Evolutionary conservation across 2,329 filamentous ascomycete genomes (phyloP).

Genomic region (Cadophora sp.): DNA sequence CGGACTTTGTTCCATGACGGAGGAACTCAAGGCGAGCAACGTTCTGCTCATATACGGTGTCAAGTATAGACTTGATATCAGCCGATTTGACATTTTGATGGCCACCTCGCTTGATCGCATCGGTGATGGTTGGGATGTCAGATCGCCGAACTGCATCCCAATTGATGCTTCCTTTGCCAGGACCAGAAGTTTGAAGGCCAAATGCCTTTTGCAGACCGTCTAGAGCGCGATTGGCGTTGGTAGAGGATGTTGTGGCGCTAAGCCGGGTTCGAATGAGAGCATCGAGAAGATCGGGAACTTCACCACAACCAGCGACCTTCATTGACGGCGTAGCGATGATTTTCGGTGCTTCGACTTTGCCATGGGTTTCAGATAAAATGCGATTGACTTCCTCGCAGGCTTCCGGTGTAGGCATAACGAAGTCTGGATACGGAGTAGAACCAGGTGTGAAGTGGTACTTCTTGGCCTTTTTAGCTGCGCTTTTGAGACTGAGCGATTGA

Average conservation of each 20-base stretch:
- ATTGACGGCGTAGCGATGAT: constrained; percentile 73
- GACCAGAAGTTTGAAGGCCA: constrained; percentile 65
- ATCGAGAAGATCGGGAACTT: constrained; percentile 61
- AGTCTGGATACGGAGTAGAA: constrained; percentile 71
- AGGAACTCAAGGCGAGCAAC: constrained; percentile 57
- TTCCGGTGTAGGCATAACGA: constrained; percentile 66
- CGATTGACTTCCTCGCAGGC: constrained; percentile 74
- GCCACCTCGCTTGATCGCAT: constrained; percentile 74
- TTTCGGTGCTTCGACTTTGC: constrained; percentile 67
- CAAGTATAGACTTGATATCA: constrained; percentile 75
- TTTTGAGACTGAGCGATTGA: background rate
- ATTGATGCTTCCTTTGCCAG: constrained; percentile 75
- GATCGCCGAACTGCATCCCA: constrained; percentile 74
- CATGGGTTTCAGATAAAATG: constrained; percentile 71
- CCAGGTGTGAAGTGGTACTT: constrained; percentile 62
- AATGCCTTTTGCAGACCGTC: constrained; percentile 68
- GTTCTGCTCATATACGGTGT: constrained; percentile 76
- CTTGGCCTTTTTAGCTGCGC: constrained; percentile 43
- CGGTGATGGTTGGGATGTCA: constrained; percentile 64
- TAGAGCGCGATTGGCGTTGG: constrained; percentile 68
- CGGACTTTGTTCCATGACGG: constrained; percentile 49
- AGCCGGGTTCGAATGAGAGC: constrained; percentile 60
- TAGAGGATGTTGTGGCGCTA: constrained; percentile 57
- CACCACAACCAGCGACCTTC: constrained; percentile 71
- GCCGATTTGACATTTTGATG: constrained; percentile 74